Base-by-base conservation (phyloP, 176 grass and related monocot genomes). In the Pontederia paniculata region DNA sequence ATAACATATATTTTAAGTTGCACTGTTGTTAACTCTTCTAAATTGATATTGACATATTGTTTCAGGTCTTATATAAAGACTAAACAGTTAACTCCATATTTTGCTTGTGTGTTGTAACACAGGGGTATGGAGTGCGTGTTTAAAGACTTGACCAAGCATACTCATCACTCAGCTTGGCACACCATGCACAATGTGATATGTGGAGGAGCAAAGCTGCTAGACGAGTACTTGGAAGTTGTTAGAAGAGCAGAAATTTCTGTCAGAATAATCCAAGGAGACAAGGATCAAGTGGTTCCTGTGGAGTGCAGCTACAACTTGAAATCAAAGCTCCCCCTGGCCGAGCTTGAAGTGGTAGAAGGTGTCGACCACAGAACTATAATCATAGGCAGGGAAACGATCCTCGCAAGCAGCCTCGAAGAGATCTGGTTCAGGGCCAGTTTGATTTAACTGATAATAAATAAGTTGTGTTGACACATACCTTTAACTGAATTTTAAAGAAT, bases 121-220 rank as follows among this genome's bases (percentile, higher is more conserved):
- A 84, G 76, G 46, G 79, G 64, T 7, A 63, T 87, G 66, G 62
- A 64, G 44, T 77, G 81, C 48, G n/a, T n/a, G n/a, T 8, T 84
- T 20, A 68, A 41, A 16, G 82, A 96, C 19, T 67, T 87, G 23
- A 89, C 86, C 10, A 75, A 23, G 76, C 91, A 96, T 70, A 96
- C 82, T 3, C 91, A 96, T 68, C 86, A 84, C 59, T 89, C 91
- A n/a, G 91, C 82, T 45, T 96, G 86, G 86, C 80, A 89, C 63
- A 96, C 85, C 4, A 96, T 96, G 90, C 90, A 96, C 73, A 96
- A 96, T 71, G 91, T 89, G 45, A 72, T 96, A 52, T 96, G 86
- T 54, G 86, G 80, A 7, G 86, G 82, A 3, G 79, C 79, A 0
- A 58, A 17, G 43, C 31, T 52, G 42, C 77, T 89, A 75, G 82